Evolutionary conservation across 2,329 filamentous ascomycete genomes (phyloP).

Genomic region (Sclerotinia nivalis): DNA sequence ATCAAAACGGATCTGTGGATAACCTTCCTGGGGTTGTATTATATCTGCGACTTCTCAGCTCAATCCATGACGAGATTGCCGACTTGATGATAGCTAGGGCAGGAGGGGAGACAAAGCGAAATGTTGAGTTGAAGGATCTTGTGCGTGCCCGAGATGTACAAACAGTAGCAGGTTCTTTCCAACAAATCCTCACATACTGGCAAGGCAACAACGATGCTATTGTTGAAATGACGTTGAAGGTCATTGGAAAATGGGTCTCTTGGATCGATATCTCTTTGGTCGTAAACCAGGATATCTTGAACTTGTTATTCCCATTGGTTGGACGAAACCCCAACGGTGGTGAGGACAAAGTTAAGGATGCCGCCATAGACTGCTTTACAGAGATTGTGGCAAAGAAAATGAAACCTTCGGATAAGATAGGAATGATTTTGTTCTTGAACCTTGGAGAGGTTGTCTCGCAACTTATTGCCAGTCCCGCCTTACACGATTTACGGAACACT

Average conservation of each 20-base stretch:
- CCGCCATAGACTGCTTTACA: slow-evolving; percentile 90
- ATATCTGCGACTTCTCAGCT: slow-evolving; percentile 84
- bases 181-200: slow-evolving; percentile 79
- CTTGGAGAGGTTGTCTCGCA: slow-evolving; percentile 82
- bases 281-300: slow-evolving; percentile 86
- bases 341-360: slow-evolving; percentile 81
- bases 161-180: slow-evolving; percentile 88
- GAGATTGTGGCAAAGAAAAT: slow-evolving; percentile 99
- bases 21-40: slow-evolving; percentile 78
- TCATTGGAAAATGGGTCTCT: slow-evolving; percentile 96
- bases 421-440: slow-evolving; percentile 89
- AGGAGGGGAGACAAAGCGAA: slow-evolving; percentile 76
- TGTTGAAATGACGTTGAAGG: slow-evolving; percentile 83
- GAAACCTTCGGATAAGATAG: slow-evolving; percentile 88
- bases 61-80: slow-evolving; percentile 95
- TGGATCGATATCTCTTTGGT: slow-evolving; percentile 97
- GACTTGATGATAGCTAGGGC: slow-evolving; percentile 84
- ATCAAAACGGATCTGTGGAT: slow-evolving; percentile 60
- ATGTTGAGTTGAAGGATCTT: slow-evolving; percentile 87
- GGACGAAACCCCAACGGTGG: slow-evolving; percentile 65
- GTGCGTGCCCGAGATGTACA: slow-evolving; percentile 83
- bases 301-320: slow-evolving; percentile 80
- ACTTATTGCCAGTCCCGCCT: slow-evolving; percentile 77
- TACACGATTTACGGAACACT: slow-evolving; percentile 77
- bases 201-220: slow-evolving; percentile 66